A percentile compares a stretch with the other conserved stretches of the same genome.
These are phyloP conservation scores for Daldinia decipiens DNA, from an alignment of 495 filamentous ascomycete genomes.

Conservation along the genomic window DNA sequence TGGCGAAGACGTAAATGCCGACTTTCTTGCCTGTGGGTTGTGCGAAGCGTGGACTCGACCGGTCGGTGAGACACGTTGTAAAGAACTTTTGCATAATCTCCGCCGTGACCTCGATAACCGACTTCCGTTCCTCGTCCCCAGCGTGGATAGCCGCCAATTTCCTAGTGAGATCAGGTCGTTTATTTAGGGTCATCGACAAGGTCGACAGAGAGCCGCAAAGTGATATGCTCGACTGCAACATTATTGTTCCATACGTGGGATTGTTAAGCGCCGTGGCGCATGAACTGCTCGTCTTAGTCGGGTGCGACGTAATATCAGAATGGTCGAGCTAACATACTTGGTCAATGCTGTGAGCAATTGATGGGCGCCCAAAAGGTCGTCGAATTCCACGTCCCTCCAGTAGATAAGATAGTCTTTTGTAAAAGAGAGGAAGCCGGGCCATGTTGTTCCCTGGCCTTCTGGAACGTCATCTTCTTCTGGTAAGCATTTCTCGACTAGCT, in stretches of 20 bases:
- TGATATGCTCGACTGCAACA: constrained; percentile 80
- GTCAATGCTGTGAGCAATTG: constrained; percentile 74
- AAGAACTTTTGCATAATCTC: constrained; percentile 91
- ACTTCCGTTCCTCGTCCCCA: constrained; percentile 68
- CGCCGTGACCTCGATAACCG: constrained; percentile 83
- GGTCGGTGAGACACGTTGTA: constrained; percentile 87
- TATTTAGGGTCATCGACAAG: constrained; percentile 82
- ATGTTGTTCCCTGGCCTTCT: constrained; percentile 67
- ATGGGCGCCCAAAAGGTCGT: constrained; percentile 79
- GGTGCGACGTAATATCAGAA: neutral
- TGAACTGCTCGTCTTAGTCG: constrained; percentile 59
- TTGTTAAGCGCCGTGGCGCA: constrained; percentile 83
- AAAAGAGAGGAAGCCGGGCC: constrained; percentile 79
- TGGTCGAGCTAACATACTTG: constrained; percentile 62
- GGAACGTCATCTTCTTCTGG: constrained; percentile 57
- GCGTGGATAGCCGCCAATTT: constrained; percentile 61
- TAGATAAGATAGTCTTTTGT: constrained; percentile 82
- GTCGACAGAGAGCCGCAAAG: constrained; percentile 79
- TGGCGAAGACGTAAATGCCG: constrained; percentile 90
- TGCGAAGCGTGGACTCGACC: constrained; percentile 67
- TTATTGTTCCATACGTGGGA: constrained; percentile 77
- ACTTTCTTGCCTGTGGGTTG: constrained; percentile 83
- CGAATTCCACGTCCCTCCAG: constrained; percentile 78
- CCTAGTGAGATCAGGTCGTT: constrained; percentile 73
- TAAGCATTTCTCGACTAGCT: constrained; percentile 67